Percentiles rank a stretch among this genome's conserved stretches.
Evolutionary conservation across 805 yeast species (phyloP).

Genomic region (Debaryomyces maramus): DNA sequence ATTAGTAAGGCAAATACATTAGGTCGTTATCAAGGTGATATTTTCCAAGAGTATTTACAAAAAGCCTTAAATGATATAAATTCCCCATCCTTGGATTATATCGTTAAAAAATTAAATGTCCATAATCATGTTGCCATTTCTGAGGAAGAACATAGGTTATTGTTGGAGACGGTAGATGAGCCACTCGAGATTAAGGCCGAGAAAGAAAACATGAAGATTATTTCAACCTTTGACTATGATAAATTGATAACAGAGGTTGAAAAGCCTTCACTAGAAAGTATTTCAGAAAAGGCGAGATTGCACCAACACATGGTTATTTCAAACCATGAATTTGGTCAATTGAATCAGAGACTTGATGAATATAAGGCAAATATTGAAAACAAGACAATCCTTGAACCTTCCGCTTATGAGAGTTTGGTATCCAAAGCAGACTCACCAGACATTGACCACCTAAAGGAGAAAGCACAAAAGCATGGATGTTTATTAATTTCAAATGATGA

Average conservation of each 20-base stretch:
- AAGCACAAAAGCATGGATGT: conserved; percentile 18
- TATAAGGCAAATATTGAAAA: background rate
- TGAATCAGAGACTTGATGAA: conserved; percentile 12
- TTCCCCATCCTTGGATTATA: conserved; percentile 32
- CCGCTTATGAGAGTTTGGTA: background rate
- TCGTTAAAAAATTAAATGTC: conserved; percentile 17
- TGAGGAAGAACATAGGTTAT: conserved; percentile 4
- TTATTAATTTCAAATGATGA: conserved; percentile 17
- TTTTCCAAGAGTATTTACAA: background rate
- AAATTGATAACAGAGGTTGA: conserved; percentile 7
- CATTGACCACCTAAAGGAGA: conserved; percentile 18
- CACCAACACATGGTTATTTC: conserved; percentile 19
- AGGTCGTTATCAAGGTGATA: background rate
- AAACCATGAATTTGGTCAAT: conserved; percentile 11
- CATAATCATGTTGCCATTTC: conserved; percentile 15
- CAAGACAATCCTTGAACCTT: background rate
- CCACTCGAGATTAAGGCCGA: conserved; percentile 15
- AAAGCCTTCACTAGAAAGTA: conserved; percentile 15
- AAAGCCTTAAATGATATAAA: conserved; percentile 6
- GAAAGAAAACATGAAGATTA: conserved; percentile 13
- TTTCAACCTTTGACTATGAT: conserved; percentile 2
- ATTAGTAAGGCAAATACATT: background rate
- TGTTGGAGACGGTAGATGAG: conserved; percentile 6
- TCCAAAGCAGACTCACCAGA: conserved; percentile 20
- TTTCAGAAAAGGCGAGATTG: conserved; percentile 16